Evolutionary conservation across 805 yeast species (phyloP).

Genomic region (Saturnispora quitensis): DNA sequence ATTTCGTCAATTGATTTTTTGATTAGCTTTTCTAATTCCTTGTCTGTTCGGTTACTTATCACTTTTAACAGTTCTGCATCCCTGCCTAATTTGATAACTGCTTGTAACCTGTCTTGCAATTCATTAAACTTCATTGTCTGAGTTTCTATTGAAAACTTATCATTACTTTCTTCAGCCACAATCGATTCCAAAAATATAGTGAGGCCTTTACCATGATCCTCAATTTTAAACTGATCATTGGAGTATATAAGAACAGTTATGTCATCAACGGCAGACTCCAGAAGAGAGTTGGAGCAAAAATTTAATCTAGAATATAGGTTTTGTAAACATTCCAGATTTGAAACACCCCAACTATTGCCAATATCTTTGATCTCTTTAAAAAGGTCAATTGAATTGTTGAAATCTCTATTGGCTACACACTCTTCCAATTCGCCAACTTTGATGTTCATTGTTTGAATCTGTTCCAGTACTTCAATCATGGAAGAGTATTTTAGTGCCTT

Average conservation of each 20-base stretch:
- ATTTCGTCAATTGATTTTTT: slow-evolving; percentile 57
- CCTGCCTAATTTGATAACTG: slow-evolving; percentile 41
- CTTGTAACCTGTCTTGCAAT: slow-evolving; percentile 15
- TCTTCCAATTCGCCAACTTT: slow-evolving; percentile 59
- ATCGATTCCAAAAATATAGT: slow-evolving; percentile 8
- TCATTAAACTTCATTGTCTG: slow-evolving; percentile 17
- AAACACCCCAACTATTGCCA: slow-evolving; percentile 45
- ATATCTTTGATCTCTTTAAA: slow-evolving; percentile 31
- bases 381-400: slow-evolving; percentile 36
- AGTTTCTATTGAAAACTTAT: slow-evolving; percentile 7
- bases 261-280: slow-evolving; percentile 71
- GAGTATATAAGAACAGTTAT: slow-evolving; percentile 44
- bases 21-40: slow-evolving; percentile 57
- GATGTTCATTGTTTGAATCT: slow-evolving; percentile 49
- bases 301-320: slow-evolving; percentile 44
- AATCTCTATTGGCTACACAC: slow-evolving; percentile 59
- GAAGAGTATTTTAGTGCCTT: slow-evolving; percentile 55
- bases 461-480: slow-evolving; percentile 60
- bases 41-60: slow-evolving; percentile 43
- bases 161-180: not conserved
- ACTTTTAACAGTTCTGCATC: slow-evolving; percentile 49
- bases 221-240: slow-evolving; percentile 10
- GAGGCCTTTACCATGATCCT: slow-evolving; percentile 7
- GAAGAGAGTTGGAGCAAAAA: slow-evolving; percentile 49
- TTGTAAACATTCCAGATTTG: slow-evolving; percentile 47